Percentiles rank a stretch among this genome's conserved stretches.
phyloP scores from a whole-genome alignment of 495 filamentous ascomycete species.

The Talaromyces liani region DNA sequence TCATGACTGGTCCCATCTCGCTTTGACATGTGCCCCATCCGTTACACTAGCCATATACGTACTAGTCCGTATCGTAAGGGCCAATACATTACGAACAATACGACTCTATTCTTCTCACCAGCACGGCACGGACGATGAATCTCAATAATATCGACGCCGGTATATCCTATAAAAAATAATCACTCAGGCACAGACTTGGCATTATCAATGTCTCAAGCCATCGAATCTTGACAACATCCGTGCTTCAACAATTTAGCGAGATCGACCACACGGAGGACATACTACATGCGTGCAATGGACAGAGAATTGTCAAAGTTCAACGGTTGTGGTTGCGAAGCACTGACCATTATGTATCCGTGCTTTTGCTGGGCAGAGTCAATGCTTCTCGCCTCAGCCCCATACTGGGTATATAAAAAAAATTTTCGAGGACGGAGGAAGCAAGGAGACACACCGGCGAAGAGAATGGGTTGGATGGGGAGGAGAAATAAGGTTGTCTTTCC shows the following conservation, averaged over 20 bases:
- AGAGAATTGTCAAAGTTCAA: no score
- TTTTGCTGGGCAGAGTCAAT: background rate
- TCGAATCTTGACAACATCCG: background rate
- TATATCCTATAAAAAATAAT: background rate
- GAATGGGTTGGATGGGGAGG: background rate
- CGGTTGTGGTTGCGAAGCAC: background rate
- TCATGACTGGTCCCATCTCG: background rate
- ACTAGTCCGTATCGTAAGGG: background rate
- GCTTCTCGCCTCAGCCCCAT: background rate
- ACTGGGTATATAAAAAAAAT: background rate
- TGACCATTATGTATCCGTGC: background rate
- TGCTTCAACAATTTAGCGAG: background rate
- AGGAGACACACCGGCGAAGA: background rate
- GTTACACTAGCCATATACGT: background rate
- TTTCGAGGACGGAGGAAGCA: background rate
- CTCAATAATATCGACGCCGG: background rate
- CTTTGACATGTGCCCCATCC: background rate
- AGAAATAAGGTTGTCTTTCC: background rate
- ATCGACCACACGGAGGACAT: background rate
- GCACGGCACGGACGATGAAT: background rate
- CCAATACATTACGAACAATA: background rate
- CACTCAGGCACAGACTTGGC: background rate
- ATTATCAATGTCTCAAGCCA: background rate
- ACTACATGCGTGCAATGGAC: background rate
- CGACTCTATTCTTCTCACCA: background rate